A percentile compares a stretch with the other conserved stretches of the same genome.
phyloP scores from a whole-genome alignment of 2,329 filamentous ascomycete genomes.

The Gaeumannomyces sp. region DNA sequence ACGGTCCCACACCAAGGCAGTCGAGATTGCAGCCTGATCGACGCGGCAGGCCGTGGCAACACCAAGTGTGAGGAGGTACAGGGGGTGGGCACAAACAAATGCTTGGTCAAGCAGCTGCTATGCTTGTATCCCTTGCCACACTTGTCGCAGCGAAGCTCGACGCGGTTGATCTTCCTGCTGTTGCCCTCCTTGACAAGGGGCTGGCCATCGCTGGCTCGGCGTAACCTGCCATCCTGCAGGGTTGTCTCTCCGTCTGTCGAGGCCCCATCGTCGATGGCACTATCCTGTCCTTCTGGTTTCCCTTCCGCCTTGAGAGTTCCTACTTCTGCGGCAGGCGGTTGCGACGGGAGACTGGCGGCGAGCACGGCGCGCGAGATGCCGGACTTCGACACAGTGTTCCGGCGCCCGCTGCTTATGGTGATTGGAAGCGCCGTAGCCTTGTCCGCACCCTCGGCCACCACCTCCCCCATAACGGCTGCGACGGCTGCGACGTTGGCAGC shows the following conservation, averaged over 20 bases:
- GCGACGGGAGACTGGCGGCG: constrained; percentile 53
- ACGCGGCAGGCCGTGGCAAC: background rate
- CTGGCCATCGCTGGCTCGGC: constrained; percentile 79
- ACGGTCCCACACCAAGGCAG: background rate
- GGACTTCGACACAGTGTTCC: constrained; percentile 63
- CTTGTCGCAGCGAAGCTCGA: constrained; percentile 91
- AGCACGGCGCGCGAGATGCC: constrained; percentile 46
- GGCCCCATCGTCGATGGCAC: constrained; percentile 65
- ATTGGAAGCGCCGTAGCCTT: constrained; percentile 51
- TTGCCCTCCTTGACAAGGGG: constrained; percentile 69
- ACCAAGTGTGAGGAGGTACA: constrained; percentile 28
- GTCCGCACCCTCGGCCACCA: constrained; percentile 34
- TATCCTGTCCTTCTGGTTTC: constrained; percentile 47
- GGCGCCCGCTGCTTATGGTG: constrained; percentile 46
- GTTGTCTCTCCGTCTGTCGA: constrained; percentile 47
- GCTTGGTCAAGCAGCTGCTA: constrained; percentile 99
- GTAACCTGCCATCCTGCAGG: constrained; percentile 43
- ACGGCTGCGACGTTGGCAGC: constrained; percentile 68
- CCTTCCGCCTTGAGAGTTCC: constrained; percentile 35
- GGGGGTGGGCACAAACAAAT: constrained; percentile 78
- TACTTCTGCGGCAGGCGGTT: constrained; percentile 33
- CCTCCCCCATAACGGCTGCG: constrained; percentile 58
- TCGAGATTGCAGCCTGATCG: background rate
- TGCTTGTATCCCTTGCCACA: constrained; percentile 99
- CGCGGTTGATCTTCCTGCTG: constrained; percentile 63